Base-by-base conservation (phyloP, 2,329 filamentous ascomycete species). In the Fusarium hainanense region DNA sequence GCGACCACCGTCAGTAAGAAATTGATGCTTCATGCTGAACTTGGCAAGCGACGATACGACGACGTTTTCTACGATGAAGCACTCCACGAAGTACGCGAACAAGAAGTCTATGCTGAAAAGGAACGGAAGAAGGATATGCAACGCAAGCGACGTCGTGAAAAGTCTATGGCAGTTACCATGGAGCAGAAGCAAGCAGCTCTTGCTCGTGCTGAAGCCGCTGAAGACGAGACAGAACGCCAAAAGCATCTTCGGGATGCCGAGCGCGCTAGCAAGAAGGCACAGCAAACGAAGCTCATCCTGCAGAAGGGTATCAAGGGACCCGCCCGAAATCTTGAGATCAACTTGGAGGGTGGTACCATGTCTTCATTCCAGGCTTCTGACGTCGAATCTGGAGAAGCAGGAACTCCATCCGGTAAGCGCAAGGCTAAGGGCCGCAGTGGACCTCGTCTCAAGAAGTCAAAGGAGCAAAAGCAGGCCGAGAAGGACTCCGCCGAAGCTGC, bases 41-140 rank as follows among this genome's bases (percentile, higher is more conserved):
- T 88, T 20, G 93, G 93, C 41, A 92, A 92, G 75, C 86, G 90
- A 55, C 89, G 93, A 32, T 98, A 93, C 78, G 89, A 93, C 63
- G 86, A 92, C 16, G 84, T 90, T 47, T 90, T 96, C 78, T 94
- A 94, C 76, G 88, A 92, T 20, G 90, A 92, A 42, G 95, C 96
- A 3, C 87, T 95, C 63, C 88, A 92, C 55, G 92, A 97, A 74
- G 95, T 98, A 4, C 92, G 96, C 71, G 92, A 94, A 66, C 93
- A 93, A 71, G 95, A 98, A 79, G 86, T 98, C 10, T 92, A 92
- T 65, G 94, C 95, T 66, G 96, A 99, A 80, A 99, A 99, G 82
- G 96, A 99, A 81, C 93, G 96, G 70, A 99, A 99, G 85, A 99
- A 99, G 84, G 96, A 99, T 77, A 98, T 99, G 93, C 96, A 99